Conservation (phyloP, 202 grass and related monocot genomes). For the Zizania palustris region DNA sequence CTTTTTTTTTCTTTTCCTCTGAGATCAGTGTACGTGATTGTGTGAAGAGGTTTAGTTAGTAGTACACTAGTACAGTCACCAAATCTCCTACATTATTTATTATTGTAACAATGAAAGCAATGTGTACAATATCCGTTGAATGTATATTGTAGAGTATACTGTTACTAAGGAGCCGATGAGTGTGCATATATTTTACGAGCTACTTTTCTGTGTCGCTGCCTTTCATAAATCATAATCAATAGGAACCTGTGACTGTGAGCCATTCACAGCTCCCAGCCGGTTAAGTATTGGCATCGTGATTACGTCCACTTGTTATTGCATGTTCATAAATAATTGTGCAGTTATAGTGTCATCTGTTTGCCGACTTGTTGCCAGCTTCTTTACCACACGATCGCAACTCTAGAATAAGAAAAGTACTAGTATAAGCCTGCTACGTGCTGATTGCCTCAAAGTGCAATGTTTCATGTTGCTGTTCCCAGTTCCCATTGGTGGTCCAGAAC, state of each 20-base stretch:
- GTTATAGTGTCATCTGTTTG: background rate
- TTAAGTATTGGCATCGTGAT: background rate
- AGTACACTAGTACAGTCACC: conserved; percentile 14
- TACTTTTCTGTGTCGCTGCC: background rate
- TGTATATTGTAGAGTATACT: background rate
- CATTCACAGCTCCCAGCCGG: background rate
- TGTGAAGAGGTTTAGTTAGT: conserved; percentile 26
- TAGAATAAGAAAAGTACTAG: background rate
- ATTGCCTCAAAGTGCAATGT: background rate
- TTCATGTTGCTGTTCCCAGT: conserved; percentile 2
- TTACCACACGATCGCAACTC: background rate
- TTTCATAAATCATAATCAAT: too few species aligned
- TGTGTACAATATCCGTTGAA: conserved; percentile 28
- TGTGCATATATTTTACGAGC: background rate
- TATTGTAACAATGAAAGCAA: conserved; percentile 30
- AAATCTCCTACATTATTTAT: conserved; percentile 24
- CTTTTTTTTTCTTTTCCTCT: background rate
- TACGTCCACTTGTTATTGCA: background rate
- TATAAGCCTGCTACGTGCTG: background rate
- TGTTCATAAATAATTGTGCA: background rate
- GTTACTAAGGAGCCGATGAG: background rate
- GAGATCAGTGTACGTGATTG: conserved; percentile 1
- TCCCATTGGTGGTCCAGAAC: conserved; percentile 31
- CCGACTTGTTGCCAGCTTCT: conserved; percentile 35
- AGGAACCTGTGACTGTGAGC: background rate